A percentile compares a stretch with the other conserved stretches of the same genome.
Conservation (phyloP, 495 filamentous ascomycete genomes). For the Evansstolkia leycettana region DNA sequence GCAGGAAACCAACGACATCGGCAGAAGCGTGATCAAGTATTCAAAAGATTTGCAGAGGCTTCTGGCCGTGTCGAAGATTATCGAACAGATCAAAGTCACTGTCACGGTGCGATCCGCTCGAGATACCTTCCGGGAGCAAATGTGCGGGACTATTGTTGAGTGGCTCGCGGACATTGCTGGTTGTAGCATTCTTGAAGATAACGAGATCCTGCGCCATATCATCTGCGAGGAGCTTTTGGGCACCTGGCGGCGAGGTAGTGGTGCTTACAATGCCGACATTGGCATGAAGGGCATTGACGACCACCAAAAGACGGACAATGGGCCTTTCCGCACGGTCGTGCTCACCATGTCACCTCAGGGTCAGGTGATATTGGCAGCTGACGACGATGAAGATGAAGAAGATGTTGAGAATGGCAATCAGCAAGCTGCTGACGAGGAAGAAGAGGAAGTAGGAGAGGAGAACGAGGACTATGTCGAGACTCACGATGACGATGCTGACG, state of each 20-base stretch:
- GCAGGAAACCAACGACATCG: conserved; percentile 76
- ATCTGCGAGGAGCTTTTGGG: conserved; percentile 87
- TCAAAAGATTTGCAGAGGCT: conserved; percentile 57
- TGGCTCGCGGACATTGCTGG: conserved; percentile 91
- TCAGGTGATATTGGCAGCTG: conserved; percentile 25
- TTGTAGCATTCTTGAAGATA: conserved; percentile 71
- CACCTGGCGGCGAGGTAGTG: conserved; percentile 76
- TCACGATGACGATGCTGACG: conserved; percentile 18
- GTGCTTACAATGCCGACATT: conserved; percentile 70
- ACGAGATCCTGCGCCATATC: conserved; percentile 61
- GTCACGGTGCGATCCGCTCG: conserved; percentile 86
- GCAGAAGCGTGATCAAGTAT: conserved; percentile 72
- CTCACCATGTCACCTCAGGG: conserved; percentile 27
- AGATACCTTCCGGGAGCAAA: conserved; percentile 94
- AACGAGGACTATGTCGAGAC: conserved; percentile 18
- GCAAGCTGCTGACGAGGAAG: conserved; percentile 30
- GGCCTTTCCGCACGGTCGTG: conserved; percentile 23
- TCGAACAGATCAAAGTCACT: conserved; percentile 93
- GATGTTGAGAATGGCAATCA: conserved; percentile 35
- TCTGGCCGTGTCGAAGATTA: conserved; percentile 61
- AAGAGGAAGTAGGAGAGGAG: conserved; percentile 30
- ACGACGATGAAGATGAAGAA: conserved; percentile 38
- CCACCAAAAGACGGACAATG: conserved; percentile 46
- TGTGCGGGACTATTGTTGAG: conserved; percentile 95
- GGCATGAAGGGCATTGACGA: conserved; percentile 85